phyloP scores from a whole-genome alignment of 1,284 basidiomycete species.

The Tilletia setariae region DNA sequence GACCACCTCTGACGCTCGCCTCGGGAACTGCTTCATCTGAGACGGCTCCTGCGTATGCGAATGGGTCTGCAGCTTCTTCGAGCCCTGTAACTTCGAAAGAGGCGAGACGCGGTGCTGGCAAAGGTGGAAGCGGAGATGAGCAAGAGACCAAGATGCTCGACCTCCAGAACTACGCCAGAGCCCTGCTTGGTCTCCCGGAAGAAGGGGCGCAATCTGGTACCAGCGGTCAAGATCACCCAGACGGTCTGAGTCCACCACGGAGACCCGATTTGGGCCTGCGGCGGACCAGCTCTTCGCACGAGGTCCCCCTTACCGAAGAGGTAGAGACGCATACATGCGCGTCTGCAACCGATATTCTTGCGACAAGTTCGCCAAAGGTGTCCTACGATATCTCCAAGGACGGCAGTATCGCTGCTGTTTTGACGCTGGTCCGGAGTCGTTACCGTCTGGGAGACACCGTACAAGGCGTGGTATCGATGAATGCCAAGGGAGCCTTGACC shows the following conservation, averaged over 20 bases:
- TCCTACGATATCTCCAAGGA: constrained; percentile 53
- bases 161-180: constrained; percentile 10
- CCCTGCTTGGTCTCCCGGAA: constrained; percentile 7
- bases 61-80: too few species aligned
- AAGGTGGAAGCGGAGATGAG: too few species aligned
- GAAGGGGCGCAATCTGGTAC: background rate
- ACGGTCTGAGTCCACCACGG: background rate
- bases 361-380: constrained; percentile 24
- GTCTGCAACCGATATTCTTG: constrained; percentile 3
- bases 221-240: background rate
- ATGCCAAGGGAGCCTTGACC: constrained; percentile 29
- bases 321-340: constrained; percentile 8
- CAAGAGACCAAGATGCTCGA: background rate
- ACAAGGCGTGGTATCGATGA: constrained; percentile 46
- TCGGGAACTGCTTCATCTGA: background rate
- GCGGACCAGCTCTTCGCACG: background rate
- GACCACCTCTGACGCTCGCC: background rate
- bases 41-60: background rate
- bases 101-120: background rate
- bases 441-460: constrained; percentile 52
- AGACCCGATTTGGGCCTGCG: background rate
- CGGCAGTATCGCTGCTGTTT: constrained; percentile 46
- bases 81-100: background rate
- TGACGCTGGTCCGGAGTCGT: constrained; percentile 43
- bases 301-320: background rate